phyloP scores from a whole-genome alignment of 192 early-diverging fungal species.

The Borealophlyctis nickersoniae region DNA sequence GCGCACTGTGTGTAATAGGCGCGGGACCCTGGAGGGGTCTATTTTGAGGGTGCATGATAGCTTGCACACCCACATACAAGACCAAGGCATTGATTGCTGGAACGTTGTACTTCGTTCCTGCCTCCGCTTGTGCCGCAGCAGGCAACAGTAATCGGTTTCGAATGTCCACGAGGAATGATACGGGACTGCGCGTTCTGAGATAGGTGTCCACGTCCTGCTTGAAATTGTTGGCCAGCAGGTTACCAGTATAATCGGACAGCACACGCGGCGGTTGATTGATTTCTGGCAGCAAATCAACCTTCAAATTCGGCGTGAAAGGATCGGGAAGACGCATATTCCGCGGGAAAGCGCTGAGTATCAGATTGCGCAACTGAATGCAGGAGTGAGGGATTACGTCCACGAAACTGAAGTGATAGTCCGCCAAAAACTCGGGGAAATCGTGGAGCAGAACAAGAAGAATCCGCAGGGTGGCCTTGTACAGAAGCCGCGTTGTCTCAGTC shows the following conservation, averaged over 20 bases:
- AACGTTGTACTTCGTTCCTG: constrained; percentile 67
- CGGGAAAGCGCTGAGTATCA: constrained; percentile 96
- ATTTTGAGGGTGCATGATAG: constrained; percentile 53
- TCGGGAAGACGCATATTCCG: constrained; percentile 93
- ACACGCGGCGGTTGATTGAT: constrained; percentile 81
- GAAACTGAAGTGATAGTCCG: constrained; percentile 86
- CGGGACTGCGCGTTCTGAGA: constrained; percentile 55
- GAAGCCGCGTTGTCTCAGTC: constrained; percentile 70
- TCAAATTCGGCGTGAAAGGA: constrained; percentile 92
- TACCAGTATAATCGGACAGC: constrained; percentile 77
- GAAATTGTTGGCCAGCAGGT: constrained; percentile 58
- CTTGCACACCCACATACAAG: constrained; percentile 78
- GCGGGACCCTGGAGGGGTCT: constrained; percentile 38
- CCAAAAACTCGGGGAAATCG: constrained; percentile 97
- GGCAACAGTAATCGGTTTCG: constrained; percentile 45
- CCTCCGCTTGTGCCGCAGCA: constrained; percentile 18
- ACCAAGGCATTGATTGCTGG: constrained; percentile 84
- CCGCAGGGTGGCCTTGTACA: constrained; percentile 87
- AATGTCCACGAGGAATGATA: constrained; percentile 61
- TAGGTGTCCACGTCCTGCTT: constrained; percentile 73
- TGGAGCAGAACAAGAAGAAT: constrained; percentile 89
- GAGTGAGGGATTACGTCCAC: constrained; percentile 85
- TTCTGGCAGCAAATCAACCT: constrained; percentile 87
- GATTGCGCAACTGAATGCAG: constrained; percentile 93
- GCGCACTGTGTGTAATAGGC: constrained; percentile 58